Base-by-base conservation (phyloP, 2,329 filamentous ascomycete genomes). In the Graphilbum sp. region DNA sequence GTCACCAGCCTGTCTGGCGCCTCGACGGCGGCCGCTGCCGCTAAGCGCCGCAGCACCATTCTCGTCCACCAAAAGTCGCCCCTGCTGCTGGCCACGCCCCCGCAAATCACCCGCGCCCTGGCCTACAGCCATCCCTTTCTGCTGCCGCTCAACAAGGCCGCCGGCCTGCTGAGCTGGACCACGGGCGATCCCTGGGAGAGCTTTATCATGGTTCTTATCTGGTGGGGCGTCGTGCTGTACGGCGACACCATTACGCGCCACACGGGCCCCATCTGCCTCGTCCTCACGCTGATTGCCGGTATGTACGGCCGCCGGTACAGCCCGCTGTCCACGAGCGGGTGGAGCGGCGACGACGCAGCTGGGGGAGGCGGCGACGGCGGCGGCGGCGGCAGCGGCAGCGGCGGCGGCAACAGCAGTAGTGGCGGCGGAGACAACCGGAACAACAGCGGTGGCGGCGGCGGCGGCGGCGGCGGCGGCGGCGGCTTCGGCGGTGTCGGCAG, bases 51-150 rank as follows among this genome's bases (percentile, higher is more conserved):
- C 34, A 92, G 85, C 16, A 92, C 85, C 41, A 87, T 98, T 49
- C 75, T 96, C 48, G 87, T 98, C 17, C 87, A 96, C 58, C 88
- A 94, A 57, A 98, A 96, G 61, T 94, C 85, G 15, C 90, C 90
- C 11, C 62, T 98, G 34, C 69, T 98, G 16, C 78, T 93, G 42
- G 86, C 88, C 15, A 98, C 90, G 10, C 90, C 90, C 32, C 90
- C 90, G 2, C 84, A 94, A 54, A 79, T 98, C 54, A 98, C 90
- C 3, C 75, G 90, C 49, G 87, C 88, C 13, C 69, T 98, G 43
- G 88, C 88, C 46, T 95, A 96, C 56, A 94, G 87, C 45, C 88
- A 98, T 54, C 87, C 90, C 0, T 96, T 95, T 54, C 66, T 98
- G 8, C 64, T 94, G 8, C 86, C 87, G 6, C 64, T 96, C 41